A percentile compares a stretch with the other conserved stretches of the same genome.
phyloP scores from a whole-genome alignment of 805 yeast genomes.

The Ogataea salicorniae region DNA sequence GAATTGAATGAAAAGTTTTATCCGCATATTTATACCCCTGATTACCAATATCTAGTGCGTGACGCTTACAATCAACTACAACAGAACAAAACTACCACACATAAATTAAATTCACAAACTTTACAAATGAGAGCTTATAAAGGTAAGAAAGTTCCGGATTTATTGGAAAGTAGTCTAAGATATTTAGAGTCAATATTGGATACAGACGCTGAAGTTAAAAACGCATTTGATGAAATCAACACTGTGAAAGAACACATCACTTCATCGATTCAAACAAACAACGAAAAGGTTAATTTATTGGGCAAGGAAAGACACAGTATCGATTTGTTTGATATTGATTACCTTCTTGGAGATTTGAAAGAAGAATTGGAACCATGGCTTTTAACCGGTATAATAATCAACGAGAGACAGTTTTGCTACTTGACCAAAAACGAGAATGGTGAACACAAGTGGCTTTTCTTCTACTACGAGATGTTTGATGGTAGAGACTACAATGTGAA shows the following conservation, averaged over 20 bases:
- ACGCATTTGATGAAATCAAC: slow-evolving; percentile 21
- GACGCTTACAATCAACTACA: slow-evolving; percentile 13
- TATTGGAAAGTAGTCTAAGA: slow-evolving; percentile 23
- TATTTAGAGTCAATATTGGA: slow-evolving; percentile 16
- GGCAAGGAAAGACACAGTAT: slow-evolving; percentile 14
- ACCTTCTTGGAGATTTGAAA: slow-evolving; percentile 19
- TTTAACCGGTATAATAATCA: slow-evolving; percentile 33
- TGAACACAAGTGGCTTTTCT: slow-evolving; percentile 27
- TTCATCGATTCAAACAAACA: slow-evolving; percentile 6
- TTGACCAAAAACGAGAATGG: slow-evolving; percentile 14
- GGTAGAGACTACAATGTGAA: slow-evolving; percentile 22
- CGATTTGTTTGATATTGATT: slow-evolving; percentile 25
- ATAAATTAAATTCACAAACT: slow-evolving; percentile 10
- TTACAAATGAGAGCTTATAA: slow-evolving; percentile 25
- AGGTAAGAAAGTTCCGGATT: slow-evolving; percentile 28
- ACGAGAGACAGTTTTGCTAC: slow-evolving; percentile 29
- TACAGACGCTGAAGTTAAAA: slow-evolving; percentile 7
- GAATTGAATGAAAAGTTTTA: slow-evolving; percentile 29
- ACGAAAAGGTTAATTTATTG: slow-evolving; percentile 11
- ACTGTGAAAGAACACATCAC: slow-evolving; percentile 11
- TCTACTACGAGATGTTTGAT: slow-evolving; percentile 25
- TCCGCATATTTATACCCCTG: slow-evolving; percentile 35
- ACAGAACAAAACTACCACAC: slow-evolving; percentile 12
- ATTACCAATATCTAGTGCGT: slow-evolving; percentile 20
- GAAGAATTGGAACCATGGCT: slow-evolving; percentile 33